Evolutionary conservation across 345 rosid species (phyloP).

Genomic region (Ailanthus altissimus): DNA sequence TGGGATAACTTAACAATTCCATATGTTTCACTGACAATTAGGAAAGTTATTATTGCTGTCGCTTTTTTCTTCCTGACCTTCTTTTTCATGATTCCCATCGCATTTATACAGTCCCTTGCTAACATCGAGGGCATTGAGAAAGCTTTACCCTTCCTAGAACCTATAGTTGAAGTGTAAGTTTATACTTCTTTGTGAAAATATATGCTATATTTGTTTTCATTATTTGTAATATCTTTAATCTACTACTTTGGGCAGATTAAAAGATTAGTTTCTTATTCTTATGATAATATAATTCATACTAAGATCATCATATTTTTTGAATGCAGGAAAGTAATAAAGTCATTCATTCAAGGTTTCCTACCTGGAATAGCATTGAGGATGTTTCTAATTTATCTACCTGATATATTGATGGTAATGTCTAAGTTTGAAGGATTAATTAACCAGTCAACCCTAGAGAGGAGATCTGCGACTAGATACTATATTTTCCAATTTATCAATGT

Average conservation of each 20-base stretch:
- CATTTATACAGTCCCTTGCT: slow-evolving; percentile 87
- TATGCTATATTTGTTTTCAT: not conserved
- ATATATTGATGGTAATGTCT: slow-evolving; percentile 88
- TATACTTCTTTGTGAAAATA: slow-evolving; percentile 1
- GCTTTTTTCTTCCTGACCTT: slow-evolving; percentile 90
- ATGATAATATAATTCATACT: not conserved
- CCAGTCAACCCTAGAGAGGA: slow-evolving; percentile 72
- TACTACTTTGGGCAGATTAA: not conserved
- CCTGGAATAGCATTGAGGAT: slow-evolving; percentile 95
- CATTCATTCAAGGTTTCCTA: slow-evolving; percentile 91
- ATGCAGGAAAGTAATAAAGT: slow-evolving; percentile 70
- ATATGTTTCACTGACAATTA: slow-evolving; percentile 72
- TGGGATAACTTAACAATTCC: slow-evolving; percentile 93
- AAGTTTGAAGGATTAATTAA: slow-evolving; percentile 93
- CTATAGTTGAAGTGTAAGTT: slow-evolving; percentile 77
- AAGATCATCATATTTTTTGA: slow-evolving; percentile 11
- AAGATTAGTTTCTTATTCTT: not conserved
- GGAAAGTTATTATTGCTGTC: slow-evolving; percentile 64
- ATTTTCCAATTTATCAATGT: slow-evolving; percentile 87
- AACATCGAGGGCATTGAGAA: slow-evolving; percentile 92
- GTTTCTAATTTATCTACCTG: slow-evolving; percentile 80
- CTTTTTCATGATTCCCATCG: slow-evolving; percentile 96
- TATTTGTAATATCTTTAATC: not conserved
- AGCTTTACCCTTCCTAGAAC: slow-evolving; percentile 73
- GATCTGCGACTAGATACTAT: slow-evolving; percentile 76